Conservation (phyloP, 2,329 filamentous ascomycete species). For the Magnaporthiopsis poae region DNA sequence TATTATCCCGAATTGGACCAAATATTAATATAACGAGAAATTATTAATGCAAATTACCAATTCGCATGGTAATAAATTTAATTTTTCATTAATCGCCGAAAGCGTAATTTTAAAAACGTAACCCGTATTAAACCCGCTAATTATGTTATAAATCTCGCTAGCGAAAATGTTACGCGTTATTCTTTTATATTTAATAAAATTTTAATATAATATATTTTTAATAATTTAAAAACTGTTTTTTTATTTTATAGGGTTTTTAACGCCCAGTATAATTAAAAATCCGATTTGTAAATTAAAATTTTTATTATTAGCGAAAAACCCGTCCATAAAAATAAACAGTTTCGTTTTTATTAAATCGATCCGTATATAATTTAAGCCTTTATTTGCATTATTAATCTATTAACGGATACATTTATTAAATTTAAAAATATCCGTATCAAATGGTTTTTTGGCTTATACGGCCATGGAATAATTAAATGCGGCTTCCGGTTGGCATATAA, state of each 20-base stretch:
- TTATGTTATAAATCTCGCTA: neutral
- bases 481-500: too few relatives aligned
- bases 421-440: neutral
- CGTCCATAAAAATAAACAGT: neutral
- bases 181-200: neutral
- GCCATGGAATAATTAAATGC: too few relatives aligned
- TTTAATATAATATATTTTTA: neutral
- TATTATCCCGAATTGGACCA: neutral
- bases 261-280: neutral
- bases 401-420: neutral
- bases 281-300: neutral
- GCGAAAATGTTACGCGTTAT: neutral
- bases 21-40: neutral
- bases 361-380: neutral
- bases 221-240: neutral
- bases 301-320: neutral
- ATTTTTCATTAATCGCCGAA: neutral
- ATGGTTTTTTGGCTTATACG: too few relatives aligned
- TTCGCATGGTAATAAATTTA: accelerated
- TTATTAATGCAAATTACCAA: neutral
- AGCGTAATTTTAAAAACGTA: neutral
- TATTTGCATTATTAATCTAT: neutral
- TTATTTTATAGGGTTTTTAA: neutral
- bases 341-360: neutral
- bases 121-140: neutral